These are phyloP conservation scores for Mucor circinelloides DNA, from an alignment of 371 early-diverging fungal genomes.

Conservation along the genomic window DNA sequence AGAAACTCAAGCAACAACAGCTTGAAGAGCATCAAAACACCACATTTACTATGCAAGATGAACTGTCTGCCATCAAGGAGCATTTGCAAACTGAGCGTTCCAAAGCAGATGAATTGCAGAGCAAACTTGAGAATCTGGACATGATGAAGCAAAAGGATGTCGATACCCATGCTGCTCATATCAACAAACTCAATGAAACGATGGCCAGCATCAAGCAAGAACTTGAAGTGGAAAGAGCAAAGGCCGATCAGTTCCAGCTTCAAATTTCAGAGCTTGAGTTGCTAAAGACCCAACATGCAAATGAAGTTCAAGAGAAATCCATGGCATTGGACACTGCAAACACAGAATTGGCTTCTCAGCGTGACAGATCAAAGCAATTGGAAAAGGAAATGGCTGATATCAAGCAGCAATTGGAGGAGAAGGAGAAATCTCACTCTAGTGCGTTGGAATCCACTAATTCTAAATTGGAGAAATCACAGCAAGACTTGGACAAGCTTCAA, in stretches of 20 bases:
- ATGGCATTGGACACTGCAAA: background rate
- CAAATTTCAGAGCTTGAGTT: constrained; percentile 5
- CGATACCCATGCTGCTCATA: background rate
- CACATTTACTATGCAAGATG: background rate
- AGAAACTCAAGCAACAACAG: constrained; percentile 2
- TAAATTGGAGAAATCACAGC: background rate
- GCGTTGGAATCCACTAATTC: background rate
- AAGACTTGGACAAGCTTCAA: background rate
- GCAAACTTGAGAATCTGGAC: background rate
- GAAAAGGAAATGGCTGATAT: background rate
- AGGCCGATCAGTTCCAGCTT: background rate
- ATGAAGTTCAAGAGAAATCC: background rate
- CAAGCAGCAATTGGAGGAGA: background rate
- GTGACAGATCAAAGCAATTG: background rate
- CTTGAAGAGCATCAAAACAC: background rate
- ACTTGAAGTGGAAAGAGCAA: background rate
- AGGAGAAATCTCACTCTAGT: background rate
- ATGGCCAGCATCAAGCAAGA: background rate
- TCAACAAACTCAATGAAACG: background rate
- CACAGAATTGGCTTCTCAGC: background rate
- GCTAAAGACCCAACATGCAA: background rate
- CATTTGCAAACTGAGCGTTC: constrained; percentile 5
- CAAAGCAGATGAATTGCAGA: background rate
- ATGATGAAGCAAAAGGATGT: background rate
- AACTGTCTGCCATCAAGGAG: background rate